These are phyloP conservation scores for Pythium scleroteichum DNA, from an alignment of 352 stramenopile species.

Conservation along the genomic window DNA sequence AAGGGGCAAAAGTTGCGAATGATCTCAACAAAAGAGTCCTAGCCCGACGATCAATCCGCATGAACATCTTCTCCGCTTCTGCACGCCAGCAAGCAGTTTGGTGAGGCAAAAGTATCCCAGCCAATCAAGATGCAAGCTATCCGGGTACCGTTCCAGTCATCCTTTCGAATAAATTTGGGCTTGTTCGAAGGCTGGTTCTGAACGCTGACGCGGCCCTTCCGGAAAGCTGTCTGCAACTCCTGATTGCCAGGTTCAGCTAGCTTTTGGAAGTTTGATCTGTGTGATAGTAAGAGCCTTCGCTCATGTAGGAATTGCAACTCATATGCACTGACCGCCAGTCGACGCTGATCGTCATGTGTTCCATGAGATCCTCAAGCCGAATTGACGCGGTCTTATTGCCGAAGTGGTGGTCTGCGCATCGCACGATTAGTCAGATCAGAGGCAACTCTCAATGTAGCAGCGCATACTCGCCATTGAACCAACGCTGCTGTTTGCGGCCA, in stretches of 20 bases:
- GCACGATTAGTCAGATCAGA: too few species aligned
- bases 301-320: too few species aligned
- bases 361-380: constrained; percentile 80
- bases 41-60: constrained; percentile 67
- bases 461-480: constrained; percentile 65
- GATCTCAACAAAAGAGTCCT: constrained; percentile 69
- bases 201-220: constrained; percentile 48
- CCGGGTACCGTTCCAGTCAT: constrained; percentile 70
- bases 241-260: constrained; percentile 76
- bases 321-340: constrained; percentile 79
- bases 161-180: constrained; percentile 47
- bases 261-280: constrained; percentile 85
- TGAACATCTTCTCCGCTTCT: constrained; percentile 84
- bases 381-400: constrained; percentile 73
- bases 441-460: too few species aligned
- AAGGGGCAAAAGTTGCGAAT: constrained; percentile 63
- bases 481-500: constrained; percentile 78
- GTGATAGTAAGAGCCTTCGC: too few species aligned
- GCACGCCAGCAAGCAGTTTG: background rate
- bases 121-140: background rate
- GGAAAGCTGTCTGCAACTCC: constrained; percentile 70
- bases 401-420: constrained; percentile 80
- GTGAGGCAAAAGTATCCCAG: background rate
- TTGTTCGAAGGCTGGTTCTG: constrained; percentile 37
- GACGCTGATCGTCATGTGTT: constrained; percentile 87